Conservation (phyloP, 768 basidiomycete genomes). For the Boletus vermiculosoides region DNA sequence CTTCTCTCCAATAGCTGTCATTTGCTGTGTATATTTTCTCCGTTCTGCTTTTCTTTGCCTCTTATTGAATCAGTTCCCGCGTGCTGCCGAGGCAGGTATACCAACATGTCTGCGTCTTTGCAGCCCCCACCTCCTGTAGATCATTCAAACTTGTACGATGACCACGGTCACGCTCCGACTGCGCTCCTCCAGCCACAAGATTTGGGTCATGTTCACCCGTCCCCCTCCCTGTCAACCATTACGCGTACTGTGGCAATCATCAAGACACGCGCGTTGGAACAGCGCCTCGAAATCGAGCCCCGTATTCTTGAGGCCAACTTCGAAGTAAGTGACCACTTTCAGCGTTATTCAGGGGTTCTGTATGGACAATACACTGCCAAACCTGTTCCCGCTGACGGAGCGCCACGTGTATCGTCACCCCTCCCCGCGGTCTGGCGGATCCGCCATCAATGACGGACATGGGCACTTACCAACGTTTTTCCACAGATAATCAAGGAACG, state of each 20-base stretch:
- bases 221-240: constrained; percentile 12
- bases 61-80: neutral
- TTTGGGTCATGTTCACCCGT: neutral
- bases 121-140: constrained; percentile 15
- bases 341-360: constrained; percentile 6
- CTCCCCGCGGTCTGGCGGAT: constrained; percentile 13
- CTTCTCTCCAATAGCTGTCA: constrained; percentile 11
- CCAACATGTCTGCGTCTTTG: constrained; percentile 21
- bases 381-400: constrained; percentile 2
- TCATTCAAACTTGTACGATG: constrained; percentile 18
- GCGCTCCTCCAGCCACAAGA: constrained; percentile 6
- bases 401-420: constrained; percentile 7
- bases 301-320: constrained; percentile 79
- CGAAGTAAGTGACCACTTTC: constrained; percentile 50
- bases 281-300: constrained; percentile 78
- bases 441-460: constrained; percentile 10
- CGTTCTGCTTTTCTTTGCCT: constrained; percentile 1
- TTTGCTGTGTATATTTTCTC: constrained; percentile 23
- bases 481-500: constrained; percentile 79
- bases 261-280: constrained; percentile 71
- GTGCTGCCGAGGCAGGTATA: constrained; percentile 8
- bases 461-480: constrained; percentile 15
- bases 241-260: constrained; percentile 82
- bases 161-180: constrained; percentile 1
- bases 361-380: neutral